phyloP scores from a whole-genome alignment of 2,329 filamentous ascomycete species.

The Diaporthe capsici region DNA sequence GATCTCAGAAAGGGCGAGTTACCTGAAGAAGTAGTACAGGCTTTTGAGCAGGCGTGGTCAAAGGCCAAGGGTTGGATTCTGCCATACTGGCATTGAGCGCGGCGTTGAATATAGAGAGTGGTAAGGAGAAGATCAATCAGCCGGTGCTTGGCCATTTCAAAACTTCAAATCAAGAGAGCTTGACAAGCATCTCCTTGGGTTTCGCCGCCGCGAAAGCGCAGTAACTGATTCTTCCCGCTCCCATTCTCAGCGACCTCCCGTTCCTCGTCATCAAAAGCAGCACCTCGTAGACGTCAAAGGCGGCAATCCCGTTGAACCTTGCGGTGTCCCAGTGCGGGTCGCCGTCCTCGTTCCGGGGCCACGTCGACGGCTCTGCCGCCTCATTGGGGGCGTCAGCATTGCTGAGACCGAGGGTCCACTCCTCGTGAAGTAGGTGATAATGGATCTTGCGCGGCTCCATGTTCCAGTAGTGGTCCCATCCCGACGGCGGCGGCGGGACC shows the following conservation, averaged over 20 bases:
- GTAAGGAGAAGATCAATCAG: too few relatives aligned
- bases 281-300: slow-evolving; percentile 7
- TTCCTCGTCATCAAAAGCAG: neutral
- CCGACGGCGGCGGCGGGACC: neutral
- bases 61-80: neutral
- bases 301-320: neutral
- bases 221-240: neutral
- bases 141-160: too few relatives aligned
- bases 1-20: neutral
- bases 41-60: neutral
- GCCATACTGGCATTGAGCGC: neutral
- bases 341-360: neutral
- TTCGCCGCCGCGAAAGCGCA: neutral
- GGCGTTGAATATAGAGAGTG: neutral
- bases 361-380: neutral
- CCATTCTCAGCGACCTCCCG: neutral
- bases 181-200: neutral
- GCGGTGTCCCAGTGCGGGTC: neutral
- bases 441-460: neutral
- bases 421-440: neutral
- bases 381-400: neutral
- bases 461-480: neutral
- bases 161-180: neutral
- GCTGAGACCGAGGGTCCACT: neutral
- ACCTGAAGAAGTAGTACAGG: neutral